A percentile compares a stretch with the other conserved stretches of the same genome.
Evolutionary conservation across 192 early-diverging fungal species (phyloP).

Genomic region (Haplosporangium gracile): DNA sequence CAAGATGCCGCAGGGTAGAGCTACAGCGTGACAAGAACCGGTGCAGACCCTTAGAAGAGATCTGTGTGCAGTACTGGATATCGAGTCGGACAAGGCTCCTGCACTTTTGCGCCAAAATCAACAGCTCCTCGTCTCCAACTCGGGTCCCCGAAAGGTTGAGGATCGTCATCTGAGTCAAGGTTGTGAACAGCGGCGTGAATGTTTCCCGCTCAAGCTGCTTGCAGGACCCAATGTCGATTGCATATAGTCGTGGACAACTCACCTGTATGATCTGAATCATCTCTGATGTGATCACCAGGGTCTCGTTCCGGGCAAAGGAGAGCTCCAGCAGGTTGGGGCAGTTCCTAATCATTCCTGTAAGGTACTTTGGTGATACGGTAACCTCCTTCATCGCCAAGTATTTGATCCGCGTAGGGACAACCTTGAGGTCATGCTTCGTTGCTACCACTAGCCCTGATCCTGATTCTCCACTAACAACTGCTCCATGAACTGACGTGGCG

Average conservation of each 20-base stretch:
- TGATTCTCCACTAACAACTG: not conserved
- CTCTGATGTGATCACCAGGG: constrained; percentile 1
- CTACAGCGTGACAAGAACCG: constrained; percentile 29
- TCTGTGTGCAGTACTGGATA: constrained; percentile 50
- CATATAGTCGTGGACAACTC: constrained; percentile 34
- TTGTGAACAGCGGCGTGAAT: constrained; percentile 15
- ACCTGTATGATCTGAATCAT: constrained; percentile 10
- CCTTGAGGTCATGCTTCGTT: not conserved
- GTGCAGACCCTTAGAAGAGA: constrained; percentile 37
- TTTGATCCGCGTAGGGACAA: constrained; percentile 25
- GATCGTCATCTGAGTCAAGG: constrained; percentile 29
- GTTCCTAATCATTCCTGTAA: constrained; percentile 11
- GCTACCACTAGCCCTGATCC: not conserved
- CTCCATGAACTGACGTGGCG: not conserved
- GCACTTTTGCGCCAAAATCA: constrained; percentile 32
- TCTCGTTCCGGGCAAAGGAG: constrained; percentile 43
- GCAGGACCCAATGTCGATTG: constrained; percentile 48
- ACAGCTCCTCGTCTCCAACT: constrained; percentile 24
- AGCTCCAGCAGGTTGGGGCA: constrained; percentile 44
- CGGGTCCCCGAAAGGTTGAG: constrained; percentile 41
- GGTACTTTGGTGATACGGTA: not conserved
- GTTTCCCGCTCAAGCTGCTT: constrained; percentile 29
- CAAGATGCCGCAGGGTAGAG: constrained; percentile 26
- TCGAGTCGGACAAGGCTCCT: constrained; percentile 24
- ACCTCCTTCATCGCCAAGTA: constrained; percentile 45